Conservation (phyloP, 257 asterid species). For the Solanum verrucosum region DNA sequence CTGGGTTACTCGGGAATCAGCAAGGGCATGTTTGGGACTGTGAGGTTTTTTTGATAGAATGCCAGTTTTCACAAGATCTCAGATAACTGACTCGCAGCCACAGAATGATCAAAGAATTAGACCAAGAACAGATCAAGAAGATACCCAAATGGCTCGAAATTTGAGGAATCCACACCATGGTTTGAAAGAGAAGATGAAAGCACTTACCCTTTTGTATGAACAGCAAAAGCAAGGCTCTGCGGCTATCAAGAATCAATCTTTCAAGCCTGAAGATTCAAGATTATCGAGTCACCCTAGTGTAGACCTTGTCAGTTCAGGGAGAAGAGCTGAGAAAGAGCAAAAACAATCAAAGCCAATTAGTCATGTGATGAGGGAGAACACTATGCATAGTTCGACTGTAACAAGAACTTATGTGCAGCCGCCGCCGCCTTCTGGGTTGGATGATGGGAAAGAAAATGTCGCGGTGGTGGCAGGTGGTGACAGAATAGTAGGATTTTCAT, state of each 20-base stretch:
- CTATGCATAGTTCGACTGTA: slow-evolving; percentile 13
- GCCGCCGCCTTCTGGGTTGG: slow-evolving; percentile 8
- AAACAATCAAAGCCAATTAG: slow-evolving; percentile 5
- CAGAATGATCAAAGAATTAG: slow-evolving; percentile 14
- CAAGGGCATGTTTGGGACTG: slow-evolving; percentile 11
- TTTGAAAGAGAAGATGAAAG: slow-evolving; percentile 55
- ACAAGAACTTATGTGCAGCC: slow-evolving; percentile 10
- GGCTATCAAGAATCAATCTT: slow-evolving; percentile 22
- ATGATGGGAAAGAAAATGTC: slow-evolving; percentile 34
- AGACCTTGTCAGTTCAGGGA: slow-evolving; percentile 23
- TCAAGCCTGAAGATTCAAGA: slow-evolving; percentile 20
- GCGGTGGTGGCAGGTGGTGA: slow-evolving; percentile 7
- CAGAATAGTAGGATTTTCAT: slow-evolving; percentile 14
- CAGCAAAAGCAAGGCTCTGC: slow-evolving; percentile 41
- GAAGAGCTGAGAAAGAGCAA: slow-evolving; percentile 4
- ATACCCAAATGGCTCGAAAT: slow-evolving; percentile 7
- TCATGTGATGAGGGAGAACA: slow-evolving; percentile 29
- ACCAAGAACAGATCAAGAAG: slow-evolving; percentile 17
- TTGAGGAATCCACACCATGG: slow-evolving; percentile 50
- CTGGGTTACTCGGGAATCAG: not conserved
- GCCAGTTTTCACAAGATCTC: slow-evolving; percentile 46
- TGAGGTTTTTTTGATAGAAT: slow-evolving; percentile 1
- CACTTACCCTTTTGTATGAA: slow-evolving; percentile 42
- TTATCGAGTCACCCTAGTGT: slow-evolving; percentile 40
- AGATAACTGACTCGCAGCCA: slow-evolving; percentile 1